Percentiles rank a stretch among this genome's conserved stretches.
Evolutionary conservation across 345 rosid species (phyloP).

Genomic region (Eucalyptus victrix): DNA sequence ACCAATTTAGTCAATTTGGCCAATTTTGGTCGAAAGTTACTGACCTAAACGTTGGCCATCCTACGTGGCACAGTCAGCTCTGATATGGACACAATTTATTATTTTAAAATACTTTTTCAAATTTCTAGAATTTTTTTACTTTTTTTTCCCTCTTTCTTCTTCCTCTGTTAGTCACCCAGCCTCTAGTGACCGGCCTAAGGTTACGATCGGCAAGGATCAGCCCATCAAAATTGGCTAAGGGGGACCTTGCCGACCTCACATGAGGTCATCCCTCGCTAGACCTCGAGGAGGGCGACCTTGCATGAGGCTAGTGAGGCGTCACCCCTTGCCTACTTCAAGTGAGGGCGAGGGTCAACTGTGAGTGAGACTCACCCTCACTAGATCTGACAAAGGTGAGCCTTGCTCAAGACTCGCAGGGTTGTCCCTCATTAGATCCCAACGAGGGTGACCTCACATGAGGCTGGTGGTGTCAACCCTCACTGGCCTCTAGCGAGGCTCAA

Average conservation of each 20-base stretch:
- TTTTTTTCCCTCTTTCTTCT: too few species aligned
- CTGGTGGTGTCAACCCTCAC: fast-evolving
- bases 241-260: too few species aligned
- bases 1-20: fast-evolving
- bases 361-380: too few species aligned
- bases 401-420: too few species aligned
- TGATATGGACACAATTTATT: too few species aligned
- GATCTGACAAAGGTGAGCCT: fast-evolving
- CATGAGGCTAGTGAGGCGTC: fast-evolving
- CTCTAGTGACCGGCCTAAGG: fast-evolving
- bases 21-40: fast-evolving
- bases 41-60: fast-evolving
- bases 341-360: fast-evolving
- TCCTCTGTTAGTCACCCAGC: fast-evolving
- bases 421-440: fast-evolving
- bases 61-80: fast-evolving
- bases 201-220: fast-evolving
- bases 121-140: too few species aligned
- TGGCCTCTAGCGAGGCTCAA: too few species aligned
- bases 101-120: too few species aligned
- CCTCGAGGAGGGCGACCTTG: fast-evolving
- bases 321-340: too few species aligned
- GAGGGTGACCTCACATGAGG: too few species aligned
- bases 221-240: fast-evolving
- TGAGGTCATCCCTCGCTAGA: too few species aligned